Evolutionary conservation across 257 asterid genomes (phyloP), one percentile per base, ranked within the genome.

Genomic region (Phtheirospermum japonicum): DNA sequence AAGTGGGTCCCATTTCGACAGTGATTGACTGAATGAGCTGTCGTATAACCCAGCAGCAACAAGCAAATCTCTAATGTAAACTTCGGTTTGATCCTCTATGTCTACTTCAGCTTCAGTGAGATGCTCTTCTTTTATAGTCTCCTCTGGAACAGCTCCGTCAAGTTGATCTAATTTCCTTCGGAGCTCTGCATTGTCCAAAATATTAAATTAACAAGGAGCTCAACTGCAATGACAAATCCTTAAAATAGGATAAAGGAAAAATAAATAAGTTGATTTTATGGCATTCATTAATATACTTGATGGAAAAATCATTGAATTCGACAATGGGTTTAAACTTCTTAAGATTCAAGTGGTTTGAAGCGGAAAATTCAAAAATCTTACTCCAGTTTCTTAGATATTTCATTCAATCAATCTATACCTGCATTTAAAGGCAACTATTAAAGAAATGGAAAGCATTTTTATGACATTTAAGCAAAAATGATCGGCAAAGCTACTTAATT

Each of bases 1-100:
- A 8, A 80, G 82, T 9, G 90, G 87, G 57, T 89, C 96, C 96
- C 90, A 83, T 73, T 85, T 89, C 45, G 95, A 78, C 61, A 78
- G 55, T 52, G 90, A 79, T 67, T 60, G 78, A 50, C 80, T 74
- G 52, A 64, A 75, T 17, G 95, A 73, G 62, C 87, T 90, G 65
- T 83, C 83, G 57, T 85, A 93, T 12, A 87, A 72, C 63, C 97
- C 97, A 59, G 95, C 81, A 74, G 85, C 90, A 18, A 85, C 57
- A 8, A 93, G 94, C 83, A 93, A 82, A 61, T 89, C 95, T 77
- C 94, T 82, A 36, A 93, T 59, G 46, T 85, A 93, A 75, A 92
- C 85, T 82, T 89, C 86, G 12, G 67, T 80, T 49, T 73, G 82
- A 73, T 89, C 95, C 70, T 83, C 85, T 65, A 83, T 74, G 55